Evolutionary conservation across 2,329 filamentous ascomycete genomes (phyloP), one percentile per base, ranked within the genome.

Genomic region (Myriosclerotinia duriaeana): DNA sequence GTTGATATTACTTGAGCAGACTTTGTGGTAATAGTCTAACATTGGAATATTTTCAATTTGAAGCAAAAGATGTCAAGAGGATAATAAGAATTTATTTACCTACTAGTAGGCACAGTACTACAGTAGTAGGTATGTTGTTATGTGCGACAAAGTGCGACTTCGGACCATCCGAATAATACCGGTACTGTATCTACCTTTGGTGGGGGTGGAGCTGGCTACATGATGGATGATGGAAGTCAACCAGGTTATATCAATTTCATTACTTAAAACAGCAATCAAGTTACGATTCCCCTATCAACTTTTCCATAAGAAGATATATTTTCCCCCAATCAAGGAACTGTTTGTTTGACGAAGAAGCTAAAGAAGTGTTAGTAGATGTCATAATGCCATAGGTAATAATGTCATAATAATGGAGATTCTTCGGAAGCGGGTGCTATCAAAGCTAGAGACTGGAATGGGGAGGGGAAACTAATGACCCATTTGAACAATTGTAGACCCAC

Each of bases 251-350:
- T 36, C 58, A 26, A 60, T 26, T 60, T 48, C n/a, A 60, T 60
- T 50, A 60, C 58, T 50, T 26, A 60, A 60, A 60, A 22, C 30
- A 17, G 58, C 30, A 38, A 60, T 60, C 20, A 50, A 60, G 46
- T 60, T 38, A 8, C 44, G 20, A n/a, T 22, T 46, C 30, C 42
- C 20, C 2, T 36, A 46, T 48, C 38, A 26, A 12, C 4, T 15
- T 50, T 50, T 50, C 58, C 58, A 36, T 50, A 50, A 50, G 20
- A 36, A 50, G 58, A 20, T 26, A 61, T 61, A 61, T 38, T 50
- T 50, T 61, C 58, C 58, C 44, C 58, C 58, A 50, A 60, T 60
- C 58, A 60, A 8, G 38, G 8, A 44, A n/a, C 30, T 38, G n/a
- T 7, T 12, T 38, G 4, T 14, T 60, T 60, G 14, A 50, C 58